Conservation (phyloP, 805 yeast genomes). For the Dipodascus albidus region DNA sequence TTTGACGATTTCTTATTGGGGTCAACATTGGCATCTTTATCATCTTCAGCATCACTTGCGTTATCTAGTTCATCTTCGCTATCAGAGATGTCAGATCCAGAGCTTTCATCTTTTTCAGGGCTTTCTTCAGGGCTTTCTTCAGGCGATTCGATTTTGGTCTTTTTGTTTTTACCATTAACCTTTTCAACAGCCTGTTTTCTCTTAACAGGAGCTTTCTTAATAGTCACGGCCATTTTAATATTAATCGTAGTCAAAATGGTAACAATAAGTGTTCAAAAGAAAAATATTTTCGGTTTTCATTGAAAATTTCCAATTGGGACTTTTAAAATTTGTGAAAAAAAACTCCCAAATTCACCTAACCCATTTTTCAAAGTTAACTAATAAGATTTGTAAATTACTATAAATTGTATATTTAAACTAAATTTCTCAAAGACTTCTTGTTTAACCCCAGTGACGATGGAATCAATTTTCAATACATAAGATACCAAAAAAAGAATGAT, state of each 20-base stretch:
- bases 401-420: background rate
- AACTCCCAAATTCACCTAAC: background rate
- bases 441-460: background rate
- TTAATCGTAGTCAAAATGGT: no score
- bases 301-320: background rate
- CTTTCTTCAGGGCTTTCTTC: background rate
- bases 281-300: background rate
- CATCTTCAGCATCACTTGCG: conserved; percentile 15
- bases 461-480: background rate
- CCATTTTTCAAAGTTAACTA: no score
- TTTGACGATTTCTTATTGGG: conserved; percentile 33
- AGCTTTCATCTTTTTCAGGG: conserved; percentile 2
- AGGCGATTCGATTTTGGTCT: background rate
- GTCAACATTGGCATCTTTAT: conserved; percentile 20
- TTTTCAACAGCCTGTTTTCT: background rate
- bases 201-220: background rate
- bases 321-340: background rate
- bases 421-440: conserved; percentile 1
- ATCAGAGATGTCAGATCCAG: conserved; percentile 7
- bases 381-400: no score
- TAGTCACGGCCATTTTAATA: background rate
- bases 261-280: no score
- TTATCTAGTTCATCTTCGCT: conserved; percentile 7
- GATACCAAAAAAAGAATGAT: background rate
- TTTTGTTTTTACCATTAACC: background rate